phyloP scores from a whole-genome alignment of 768 basidiomycete genomes.

The Mycena venus region DNA sequence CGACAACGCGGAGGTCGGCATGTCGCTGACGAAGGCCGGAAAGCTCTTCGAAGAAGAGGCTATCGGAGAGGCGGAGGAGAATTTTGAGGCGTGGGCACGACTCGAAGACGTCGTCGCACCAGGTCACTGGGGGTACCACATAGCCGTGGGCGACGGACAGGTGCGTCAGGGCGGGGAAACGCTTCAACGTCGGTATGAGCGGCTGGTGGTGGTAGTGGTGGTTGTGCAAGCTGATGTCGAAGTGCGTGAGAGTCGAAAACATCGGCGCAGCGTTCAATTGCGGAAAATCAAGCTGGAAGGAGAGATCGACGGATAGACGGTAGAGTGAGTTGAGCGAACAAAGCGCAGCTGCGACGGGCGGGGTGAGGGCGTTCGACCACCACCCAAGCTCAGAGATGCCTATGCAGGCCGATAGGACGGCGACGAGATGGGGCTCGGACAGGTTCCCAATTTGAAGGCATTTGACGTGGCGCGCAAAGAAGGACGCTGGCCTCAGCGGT shows the following conservation, averaged over 20 bases:
- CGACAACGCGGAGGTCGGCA: constrained; percentile 25
- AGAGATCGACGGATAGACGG: constrained; percentile 28
- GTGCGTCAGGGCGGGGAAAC: constrained; percentile 21
- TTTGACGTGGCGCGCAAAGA: constrained; percentile 27
- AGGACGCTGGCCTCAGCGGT: neutral
- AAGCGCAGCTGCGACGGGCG: neutral
- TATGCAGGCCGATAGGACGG: constrained; percentile 19
- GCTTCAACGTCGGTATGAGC: neutral
- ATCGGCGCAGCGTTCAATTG: neutral
- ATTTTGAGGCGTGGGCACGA: constrained; percentile 16
- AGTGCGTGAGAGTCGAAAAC: constrained; percentile 15
- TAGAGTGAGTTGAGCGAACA: neutral
- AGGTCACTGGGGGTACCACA: neutral
- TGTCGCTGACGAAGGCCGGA: neutral
- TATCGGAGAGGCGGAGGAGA: constrained; percentile 21
- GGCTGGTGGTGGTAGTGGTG: neutral
- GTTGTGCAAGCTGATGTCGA: constrained; percentile 21
- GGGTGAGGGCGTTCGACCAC: neutral
- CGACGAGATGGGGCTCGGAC: constrained; percentile 15
- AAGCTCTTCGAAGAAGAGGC: neutral
- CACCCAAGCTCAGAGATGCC: constrained; percentile 27
- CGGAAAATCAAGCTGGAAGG: constrained; percentile 9
- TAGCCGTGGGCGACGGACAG: neutral
- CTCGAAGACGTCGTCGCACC: constrained; percentile 1
- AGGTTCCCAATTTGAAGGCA: constrained; percentile 18